Base-by-base conservation (phyloP, 805 yeast species). In the Myxozyma vanderwaltii region DNA sequence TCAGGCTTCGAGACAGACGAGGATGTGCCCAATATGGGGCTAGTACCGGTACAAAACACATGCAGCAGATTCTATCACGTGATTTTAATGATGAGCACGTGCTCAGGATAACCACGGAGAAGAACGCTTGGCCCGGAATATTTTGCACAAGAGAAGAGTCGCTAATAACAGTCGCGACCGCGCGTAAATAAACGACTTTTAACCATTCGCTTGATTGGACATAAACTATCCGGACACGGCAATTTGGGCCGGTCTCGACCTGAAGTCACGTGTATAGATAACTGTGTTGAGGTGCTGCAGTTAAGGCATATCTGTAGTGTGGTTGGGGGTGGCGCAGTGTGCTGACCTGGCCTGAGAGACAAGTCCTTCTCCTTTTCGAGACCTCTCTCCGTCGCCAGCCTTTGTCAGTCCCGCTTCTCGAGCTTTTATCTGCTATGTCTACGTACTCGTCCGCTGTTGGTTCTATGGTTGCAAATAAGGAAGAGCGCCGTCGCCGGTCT, bases 401-500 rank as follows among this genome's bases (percentile, higher is more conserved):
- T 26, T 29, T n/a, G n/a, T n/a, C n/a, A n/a, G n/a, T n/a, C n/a
- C n/a, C n/a, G n/a, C n/a, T n/a, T n/a, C n/a, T n/a, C n/a, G n/a
- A n/a, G n/a, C n/a, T n/a, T n/a, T n/a, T n/a, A n/a, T n/a, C n/a
- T n/a, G 36, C 17, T 23, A 56, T 57, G 64, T 56, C 59, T 38
- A 40, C 64, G 17, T 56, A 56, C 52, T 45, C 65, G 8, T 29
- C 63, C 13, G 44, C 61, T 10, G 59, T 43, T 36, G 56, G 56
- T 7, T 51, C 63, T 10, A 39, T 58, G 60, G 58, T 56, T 29
- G 54, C 56, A 38, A 56, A 49, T 33, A 62, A 59, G 52, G 59
- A 45, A 29, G 66, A 59, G 41, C 66, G 70, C 45, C 68, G 88
- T 68, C 81, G 97, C 73, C 82, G 97, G 63, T 89, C 97, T 1